Conservation (phyloP, 805 yeast genomes). For the Metschnikowia lunata region DNA sequence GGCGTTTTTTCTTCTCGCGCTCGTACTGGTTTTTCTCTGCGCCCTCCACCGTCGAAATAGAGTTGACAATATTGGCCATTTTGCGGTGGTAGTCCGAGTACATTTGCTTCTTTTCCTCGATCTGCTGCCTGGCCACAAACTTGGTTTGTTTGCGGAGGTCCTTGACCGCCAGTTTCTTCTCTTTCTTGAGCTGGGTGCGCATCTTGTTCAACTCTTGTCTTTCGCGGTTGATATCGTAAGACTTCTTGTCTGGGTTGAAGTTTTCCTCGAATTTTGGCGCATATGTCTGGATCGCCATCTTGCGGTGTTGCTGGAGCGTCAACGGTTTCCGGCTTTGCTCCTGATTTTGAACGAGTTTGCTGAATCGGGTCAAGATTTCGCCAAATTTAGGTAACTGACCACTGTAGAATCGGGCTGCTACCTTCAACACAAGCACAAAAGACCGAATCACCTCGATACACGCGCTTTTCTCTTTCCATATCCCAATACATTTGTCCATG, state of each 20-base stretch:
- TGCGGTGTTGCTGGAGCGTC: slow-evolving; percentile 75
- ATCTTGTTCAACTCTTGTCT: slow-evolving; percentile 82
- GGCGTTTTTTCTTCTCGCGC: slow-evolving; percentile 69
- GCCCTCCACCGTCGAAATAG: slow-evolving; percentile 91
- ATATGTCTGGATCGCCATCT: slow-evolving; percentile 75
- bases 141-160: slow-evolving; percentile 86
- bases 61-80: slow-evolving; percentile 81
- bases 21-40: slow-evolving; percentile 91
- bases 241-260: slow-evolving; percentile 92
- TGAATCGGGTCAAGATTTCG: slow-evolving; percentile 40
- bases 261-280: slow-evolving; percentile 94
- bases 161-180: slow-evolving; percentile 79
- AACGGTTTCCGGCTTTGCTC: slow-evolving; percentile 49
- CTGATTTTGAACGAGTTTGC: slow-evolving; percentile 39
- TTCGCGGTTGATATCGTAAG: slow-evolving; percentile 77
- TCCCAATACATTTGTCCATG: slow-evolving; percentile 26
- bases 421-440: slow-evolving; percentile 40
- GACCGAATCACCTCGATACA: slow-evolving; percentile 56
- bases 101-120: slow-evolving; percentile 68
- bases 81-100: slow-evolving; percentile 81
- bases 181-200: slow-evolving; percentile 83
- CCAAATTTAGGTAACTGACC: slow-evolving; percentile 27
- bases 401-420: slow-evolving; percentile 34
- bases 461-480: slow-evolving; percentile 64
- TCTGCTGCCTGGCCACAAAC: slow-evolving; percentile 82